phyloP scores from a whole-genome alignment of 352 stramenopile species.

The Peronospora destructor region DNA sequence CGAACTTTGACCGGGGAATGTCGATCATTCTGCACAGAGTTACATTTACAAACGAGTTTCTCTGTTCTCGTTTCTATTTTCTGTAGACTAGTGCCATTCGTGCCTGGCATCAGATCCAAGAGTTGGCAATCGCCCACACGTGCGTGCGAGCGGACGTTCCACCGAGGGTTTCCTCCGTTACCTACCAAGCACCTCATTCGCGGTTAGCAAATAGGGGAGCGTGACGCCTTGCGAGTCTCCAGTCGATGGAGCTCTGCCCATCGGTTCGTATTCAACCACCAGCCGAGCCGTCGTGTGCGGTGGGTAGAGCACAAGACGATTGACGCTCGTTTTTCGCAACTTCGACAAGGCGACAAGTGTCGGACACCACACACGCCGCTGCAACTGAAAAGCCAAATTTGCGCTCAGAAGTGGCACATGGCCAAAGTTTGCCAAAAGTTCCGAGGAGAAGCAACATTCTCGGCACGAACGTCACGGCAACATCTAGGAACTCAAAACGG shows the following conservation, averaged over 20 bases:
- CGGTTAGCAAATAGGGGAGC: conserved; percentile 4
- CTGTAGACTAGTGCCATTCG: conserved; percentile 1
- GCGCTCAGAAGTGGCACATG: conserved; percentile 2
- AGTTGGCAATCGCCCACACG: not conserved
- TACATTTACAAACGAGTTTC: not conserved
- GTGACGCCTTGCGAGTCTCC: not conserved
- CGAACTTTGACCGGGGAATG: not conserved
- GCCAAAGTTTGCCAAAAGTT: conserved; percentile 16
- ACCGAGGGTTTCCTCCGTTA: conserved; percentile 1
- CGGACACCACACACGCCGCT: not conserved
- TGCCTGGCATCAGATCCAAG: conserved; percentile 9
- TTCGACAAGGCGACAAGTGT: conserved; percentile 1
- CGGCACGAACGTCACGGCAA: conserved; percentile 15
- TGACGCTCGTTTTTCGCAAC: conserved; percentile 1
- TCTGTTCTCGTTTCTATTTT: not conserved
- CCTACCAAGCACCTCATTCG: conserved; percentile 1
- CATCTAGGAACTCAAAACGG: conserved; percentile 1
- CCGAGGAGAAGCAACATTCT: conserved; percentile 11
- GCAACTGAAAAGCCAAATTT: conserved; percentile 9
- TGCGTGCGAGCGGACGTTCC: conserved; percentile 6
- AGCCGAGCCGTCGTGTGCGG: conserved; percentile 6
- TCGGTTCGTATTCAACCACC: conserved; percentile 8
- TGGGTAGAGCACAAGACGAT: conserved; percentile 5
- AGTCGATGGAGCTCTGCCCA: not conserved
- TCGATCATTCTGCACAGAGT: not conserved